Conservation (phyloP, 1,284 basidiomycete genomes). For the Puccinia coronata region DNA sequence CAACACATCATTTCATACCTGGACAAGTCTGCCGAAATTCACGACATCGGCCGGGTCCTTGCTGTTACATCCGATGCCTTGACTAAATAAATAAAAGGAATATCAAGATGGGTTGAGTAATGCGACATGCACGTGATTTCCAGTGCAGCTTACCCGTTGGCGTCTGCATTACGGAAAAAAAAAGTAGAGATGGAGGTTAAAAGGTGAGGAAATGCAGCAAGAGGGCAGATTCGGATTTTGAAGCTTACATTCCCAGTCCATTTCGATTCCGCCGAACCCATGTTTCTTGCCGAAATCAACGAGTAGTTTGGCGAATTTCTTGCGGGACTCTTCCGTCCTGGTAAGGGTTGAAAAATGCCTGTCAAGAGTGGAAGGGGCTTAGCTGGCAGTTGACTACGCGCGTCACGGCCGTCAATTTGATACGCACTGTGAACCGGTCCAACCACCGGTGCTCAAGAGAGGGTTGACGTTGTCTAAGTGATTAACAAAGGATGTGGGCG, state of each 20-base stretch:
- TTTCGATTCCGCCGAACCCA: slow-evolving; percentile 39
- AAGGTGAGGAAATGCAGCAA: background rate
- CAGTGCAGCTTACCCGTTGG: slow-evolving; percentile 17
- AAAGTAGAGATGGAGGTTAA: background rate
- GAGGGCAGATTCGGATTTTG: background rate
- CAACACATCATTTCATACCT: slow-evolving; percentile 22
- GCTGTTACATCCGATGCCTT: slow-evolving; percentile 45
- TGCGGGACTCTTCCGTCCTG: background rate
- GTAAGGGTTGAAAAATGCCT: slow-evolving; percentile 35
- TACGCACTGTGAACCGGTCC: slow-evolving; percentile 43
- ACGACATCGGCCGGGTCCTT: slow-evolving; percentile 16
- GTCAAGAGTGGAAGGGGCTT: too few relatives aligned
- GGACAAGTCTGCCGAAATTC: slow-evolving; percentile 33
- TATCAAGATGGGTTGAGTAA: background rate
- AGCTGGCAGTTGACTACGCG: background rate
- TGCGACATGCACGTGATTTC: background rate
- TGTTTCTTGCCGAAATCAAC: slow-evolving; percentile 19
- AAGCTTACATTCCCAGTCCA: slow-evolving; percentile 45
- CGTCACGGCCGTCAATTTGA: too few relatives aligned
- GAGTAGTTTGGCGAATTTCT: slow-evolving; percentile 15
- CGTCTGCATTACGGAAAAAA: background rate
- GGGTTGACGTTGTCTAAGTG: slow-evolving; percentile 32
- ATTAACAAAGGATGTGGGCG: background rate
- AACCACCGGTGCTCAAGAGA: slow-evolving; percentile 32
- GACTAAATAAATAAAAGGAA: background rate